Base-by-base conservation (phyloP, 306 rosid species). In the Hippophae rhamnoides region DNA sequence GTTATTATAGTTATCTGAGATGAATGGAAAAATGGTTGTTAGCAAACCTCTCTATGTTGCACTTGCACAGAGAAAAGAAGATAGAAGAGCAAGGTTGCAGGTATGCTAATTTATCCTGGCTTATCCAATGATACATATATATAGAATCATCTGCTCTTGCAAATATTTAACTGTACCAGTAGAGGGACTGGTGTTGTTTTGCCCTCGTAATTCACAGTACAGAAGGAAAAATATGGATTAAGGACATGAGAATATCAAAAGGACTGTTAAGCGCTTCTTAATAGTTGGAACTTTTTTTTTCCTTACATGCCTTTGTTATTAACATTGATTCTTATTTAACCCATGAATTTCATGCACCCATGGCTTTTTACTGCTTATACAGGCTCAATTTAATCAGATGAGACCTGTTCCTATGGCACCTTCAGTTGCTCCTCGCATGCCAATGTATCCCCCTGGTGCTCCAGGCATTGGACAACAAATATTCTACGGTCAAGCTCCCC, bases 351-450 rank as follows among this genome's bases (percentile, higher is more conserved):
- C 65, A 14, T 44, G 38, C 9, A 23, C 4, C 45, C 68, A 45
- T 63, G 70, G 43, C 40, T 41, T 47, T 18, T 18, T 63, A 26
- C 61, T 61, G 43, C 63, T 56, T 43, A 23, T 52, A 45, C 79
- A 92, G 99, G 99, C 97, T 61, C 99, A 93, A 51, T 93, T 93
- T 82, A 82, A 96, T 50, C 99, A 88, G 70, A 86, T 93, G 94
- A 81, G 86, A 10, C 99, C 99, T 27, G 86, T 86, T 66, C 63
- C 95, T 50, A 88, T 93, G 73, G 74, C 94, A 58, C 90, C 84
- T 52, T 69, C 98, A 57, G 96, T 87, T 65, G 96, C 90, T 65
- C 94, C 97, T 47, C 99, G 99, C 26, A 79, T 93, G 84, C 97
- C 96, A 18, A 84, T 93, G 85, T 93, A 88, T 60, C 97, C 99